Evolutionary conservation across 305 asterid species (phyloP).

Genomic region (Petunia hybrid): DNA sequence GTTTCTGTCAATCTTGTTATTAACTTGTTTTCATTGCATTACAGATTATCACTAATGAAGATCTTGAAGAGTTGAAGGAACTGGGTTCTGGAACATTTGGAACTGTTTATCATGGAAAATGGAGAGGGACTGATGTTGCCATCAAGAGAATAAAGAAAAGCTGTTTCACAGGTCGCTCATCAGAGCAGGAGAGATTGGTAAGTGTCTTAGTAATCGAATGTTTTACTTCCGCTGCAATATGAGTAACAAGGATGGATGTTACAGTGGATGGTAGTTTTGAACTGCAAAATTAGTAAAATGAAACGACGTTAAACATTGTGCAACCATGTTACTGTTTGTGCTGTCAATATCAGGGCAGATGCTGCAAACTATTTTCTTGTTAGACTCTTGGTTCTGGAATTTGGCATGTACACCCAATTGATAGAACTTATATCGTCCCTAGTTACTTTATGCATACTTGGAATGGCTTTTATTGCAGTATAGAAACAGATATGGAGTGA

Average conservation of each 20-base stretch:
- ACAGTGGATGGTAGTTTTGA: neutral
- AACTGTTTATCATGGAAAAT: conserved; percentile 98
- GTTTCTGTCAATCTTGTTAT: conserved; percentile 23
- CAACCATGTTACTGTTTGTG: conserved; percentile 9
- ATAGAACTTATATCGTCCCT: neutral
- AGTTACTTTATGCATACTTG: conserved; percentile 18
- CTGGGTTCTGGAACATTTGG: conserved; percentile 99
- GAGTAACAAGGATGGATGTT: neutral
- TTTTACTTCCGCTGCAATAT: conserved; percentile 5
- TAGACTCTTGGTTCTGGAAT: neutral
- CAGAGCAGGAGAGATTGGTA: conserved; percentile 97
- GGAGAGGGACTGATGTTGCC: conserved; percentile 99
- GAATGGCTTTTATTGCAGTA: conserved; percentile 9
- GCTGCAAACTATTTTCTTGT: neutral
- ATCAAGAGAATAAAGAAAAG: conserved; percentile 91
- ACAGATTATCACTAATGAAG: conserved; percentile 83
- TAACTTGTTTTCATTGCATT: conserved; percentile 27
- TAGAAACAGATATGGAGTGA: neutral
- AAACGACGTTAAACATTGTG: neutral
- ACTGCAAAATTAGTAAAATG: neutral
- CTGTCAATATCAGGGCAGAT: conserved; percentile 6
- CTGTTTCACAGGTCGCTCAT: conserved; percentile 90
- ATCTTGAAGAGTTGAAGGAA: conserved; percentile 93
- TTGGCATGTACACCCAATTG: neutral
- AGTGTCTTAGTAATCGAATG: conserved; percentile 38